These are phyloP conservation scores for Dujonia santamariae DNA, from an alignment of 1,139 yeast species.

Conservation along the genomic window DNA sequence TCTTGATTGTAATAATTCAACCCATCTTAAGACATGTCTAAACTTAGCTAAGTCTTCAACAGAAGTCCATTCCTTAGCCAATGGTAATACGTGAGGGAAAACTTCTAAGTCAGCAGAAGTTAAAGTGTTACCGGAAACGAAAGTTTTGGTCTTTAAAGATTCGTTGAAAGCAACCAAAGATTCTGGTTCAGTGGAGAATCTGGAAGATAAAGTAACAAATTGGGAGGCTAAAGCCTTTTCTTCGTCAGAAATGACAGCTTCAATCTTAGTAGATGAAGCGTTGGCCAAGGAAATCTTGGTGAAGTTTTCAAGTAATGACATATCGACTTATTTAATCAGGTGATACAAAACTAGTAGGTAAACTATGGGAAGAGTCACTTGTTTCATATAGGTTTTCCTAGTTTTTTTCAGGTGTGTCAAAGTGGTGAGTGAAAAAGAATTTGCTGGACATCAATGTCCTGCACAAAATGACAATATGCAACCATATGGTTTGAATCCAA, in stretches of 20 bases:
- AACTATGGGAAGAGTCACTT: too few species aligned
- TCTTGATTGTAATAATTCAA: conserved; percentile 75
- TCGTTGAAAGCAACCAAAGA: conserved; percentile 63
- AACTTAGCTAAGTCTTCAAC: conserved; percentile 50
- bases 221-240: conserved; percentile 76
- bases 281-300: conserved; percentile 37
- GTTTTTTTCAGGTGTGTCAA: too few species aligned
- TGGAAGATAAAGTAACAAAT: conserved; percentile 68
- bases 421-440: too few species aligned
- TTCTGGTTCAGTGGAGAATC: conserved; percentile 51
- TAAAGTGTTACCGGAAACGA: conserved; percentile 62
- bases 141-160: conserved; percentile 65
- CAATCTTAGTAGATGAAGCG: conserved; percentile 4
- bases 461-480: too few species aligned
- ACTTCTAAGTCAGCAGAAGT: conserved; percentile 66
- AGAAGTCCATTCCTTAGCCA: conserved; percentile 54
- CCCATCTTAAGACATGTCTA: conserved; percentile 92
- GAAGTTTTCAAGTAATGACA: conserved; percentile 28
- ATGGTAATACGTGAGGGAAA: conserved; percentile 61
- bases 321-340: too few species aligned
- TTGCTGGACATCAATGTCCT: too few species aligned
- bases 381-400: too few species aligned
- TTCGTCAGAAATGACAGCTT: conserved; percentile 26
- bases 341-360: too few species aligned
- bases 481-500: too few species aligned